These are phyloP conservation scores for Penicillium sclerotiorum DNA, from an alignment of 2,329 filamentous ascomycete species.

Conservation along the genomic window DNA sequence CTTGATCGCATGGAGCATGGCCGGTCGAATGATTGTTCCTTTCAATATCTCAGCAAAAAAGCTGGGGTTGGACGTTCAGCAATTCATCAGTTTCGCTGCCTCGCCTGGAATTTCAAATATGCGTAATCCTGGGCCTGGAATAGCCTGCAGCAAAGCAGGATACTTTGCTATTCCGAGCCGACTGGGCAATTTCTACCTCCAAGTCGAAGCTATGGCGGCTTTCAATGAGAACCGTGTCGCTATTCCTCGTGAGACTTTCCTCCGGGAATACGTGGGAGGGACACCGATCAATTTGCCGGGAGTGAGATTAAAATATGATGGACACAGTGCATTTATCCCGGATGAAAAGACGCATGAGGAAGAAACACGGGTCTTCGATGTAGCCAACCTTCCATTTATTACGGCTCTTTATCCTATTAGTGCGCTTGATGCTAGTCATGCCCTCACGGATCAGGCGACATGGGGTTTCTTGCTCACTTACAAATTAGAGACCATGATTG, in stretches of 20 bases:
- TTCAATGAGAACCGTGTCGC: background rate
- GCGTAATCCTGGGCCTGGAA: constrained; percentile 1
- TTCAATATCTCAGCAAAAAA: constrained; percentile 15
- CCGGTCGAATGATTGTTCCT: constrained; percentile 17
- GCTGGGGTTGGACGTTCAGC: constrained; percentile 12
- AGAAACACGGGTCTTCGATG: constrained; percentile 14
- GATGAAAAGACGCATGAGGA: constrained; percentile 16
- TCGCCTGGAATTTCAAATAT: constrained; percentile 17
- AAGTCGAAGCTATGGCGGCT: constrained; percentile 5
- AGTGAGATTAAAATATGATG: constrained; percentile 14
- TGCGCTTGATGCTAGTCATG: constrained; percentile 15
- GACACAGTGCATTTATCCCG: constrained; percentile 5
- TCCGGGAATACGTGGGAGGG: constrained; percentile 17
- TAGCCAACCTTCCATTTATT: constrained; percentile 9
- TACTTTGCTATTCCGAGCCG: constrained; percentile 8
- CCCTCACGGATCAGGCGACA: constrained; percentile 11
- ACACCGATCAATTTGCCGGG: constrained; percentile 18
- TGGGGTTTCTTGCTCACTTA: constrained; percentile 25
- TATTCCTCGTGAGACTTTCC: constrained; percentile 9
- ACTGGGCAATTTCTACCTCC: constrained; percentile 7
- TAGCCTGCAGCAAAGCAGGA: constrained; percentile 4
- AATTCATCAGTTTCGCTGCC: constrained; percentile 17
- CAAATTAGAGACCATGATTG: constrained; percentile 10
- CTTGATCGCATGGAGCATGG: constrained; percentile 20
- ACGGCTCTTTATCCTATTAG: constrained; percentile 10